A percentile compares a stretch with the other conserved stretches of the same genome.
phyloP scores from a whole-genome alignment of 2,329 filamentous ascomycete species.

The Talaromyces atroroseus region DNA sequence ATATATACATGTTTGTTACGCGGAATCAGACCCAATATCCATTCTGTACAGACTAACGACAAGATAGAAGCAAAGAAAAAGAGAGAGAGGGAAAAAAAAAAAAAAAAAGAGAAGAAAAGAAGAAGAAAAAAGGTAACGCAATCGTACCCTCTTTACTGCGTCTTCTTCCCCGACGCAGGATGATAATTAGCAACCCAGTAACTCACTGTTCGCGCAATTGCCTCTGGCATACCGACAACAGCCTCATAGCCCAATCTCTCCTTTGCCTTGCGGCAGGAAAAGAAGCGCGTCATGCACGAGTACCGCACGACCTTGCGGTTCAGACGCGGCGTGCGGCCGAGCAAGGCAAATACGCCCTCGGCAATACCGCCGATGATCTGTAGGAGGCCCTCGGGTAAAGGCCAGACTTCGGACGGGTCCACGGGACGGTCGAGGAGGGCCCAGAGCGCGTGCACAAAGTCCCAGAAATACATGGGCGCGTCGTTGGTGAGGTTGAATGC shows the following conservation, averaged over 20 bases:
- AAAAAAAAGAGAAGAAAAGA: too few relatives aligned
- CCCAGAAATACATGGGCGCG: conserved; percentile 84
- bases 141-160: conserved; percentile 17
- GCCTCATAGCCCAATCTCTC: conserved; percentile 41
- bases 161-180: conserved; percentile 32
- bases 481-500: conserved; percentile 90
- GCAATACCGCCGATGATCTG: conserved; percentile 36
- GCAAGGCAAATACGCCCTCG: conserved; percentile 38
- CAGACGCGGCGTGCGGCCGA: conserved; percentile 43
- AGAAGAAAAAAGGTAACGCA: too few relatives aligned
- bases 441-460: conserved; percentile 78
- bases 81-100: too few relatives aligned
- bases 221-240: conserved; percentile 43
- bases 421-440: conserved; percentile 42
- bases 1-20: neutral
- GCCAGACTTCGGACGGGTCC: conserved; percentile 38
- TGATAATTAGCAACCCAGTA: conserved; percentile 32
- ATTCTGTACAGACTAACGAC: neutral
- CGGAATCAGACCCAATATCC: neutral
- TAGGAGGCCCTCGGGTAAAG: conserved; percentile 36
- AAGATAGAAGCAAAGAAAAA: neutral
- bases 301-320: conserved; percentile 42
- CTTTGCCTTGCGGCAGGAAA: conserved; percentile 44
- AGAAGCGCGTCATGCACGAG: conserved; percentile 46
- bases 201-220: conserved; percentile 41